Evolutionary conservation across 2,329 filamentous ascomycete genomes (phyloP).

Genomic region (Neospermospora avenae): DNA sequence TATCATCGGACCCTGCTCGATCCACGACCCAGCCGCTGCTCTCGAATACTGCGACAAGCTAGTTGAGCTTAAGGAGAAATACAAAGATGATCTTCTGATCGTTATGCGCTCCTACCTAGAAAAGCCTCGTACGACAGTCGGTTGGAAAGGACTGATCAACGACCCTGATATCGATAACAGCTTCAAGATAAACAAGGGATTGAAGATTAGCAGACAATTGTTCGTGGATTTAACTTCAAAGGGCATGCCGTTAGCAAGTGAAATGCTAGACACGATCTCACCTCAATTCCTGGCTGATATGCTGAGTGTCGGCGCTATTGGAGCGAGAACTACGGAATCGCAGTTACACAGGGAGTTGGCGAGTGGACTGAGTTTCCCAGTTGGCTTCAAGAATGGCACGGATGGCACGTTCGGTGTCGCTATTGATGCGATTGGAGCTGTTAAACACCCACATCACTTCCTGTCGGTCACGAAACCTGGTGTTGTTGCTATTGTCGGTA

Average conservation of each 20-base stretch:
- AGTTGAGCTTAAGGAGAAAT: slow-evolving; percentile 77
- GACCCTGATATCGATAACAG: slow-evolving; percentile 97
- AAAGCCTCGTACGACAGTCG: slow-evolving; percentile 96
- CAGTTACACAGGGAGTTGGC: slow-evolving; percentile 95
- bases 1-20: slow-evolving; percentile 92
- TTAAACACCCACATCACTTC: slow-evolving; percentile 92
- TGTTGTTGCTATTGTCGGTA: slow-evolving; percentile 91
- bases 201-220: slow-evolving; percentile 81
- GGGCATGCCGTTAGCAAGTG: slow-evolving; percentile 94
- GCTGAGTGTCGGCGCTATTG: slow-evolving; percentile 87
- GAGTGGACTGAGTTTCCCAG: slow-evolving; percentile 90
- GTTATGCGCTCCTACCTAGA: slow-evolving; percentile 98
- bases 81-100: slow-evolving; percentile 85
- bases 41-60: slow-evolving; percentile 90
- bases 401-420: slow-evolving; percentile 87
- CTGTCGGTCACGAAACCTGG: slow-evolving; percentile 96
- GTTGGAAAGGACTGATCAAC: slow-evolving; percentile 98
- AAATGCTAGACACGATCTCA: slow-evolving; percentile 98
- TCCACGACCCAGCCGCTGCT: slow-evolving; percentile 89
- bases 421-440: slow-evolving; percentile 92
- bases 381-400: slow-evolving; percentile 99
- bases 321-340: slow-evolving; percentile 93
- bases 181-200: slow-evolving; percentile 98
- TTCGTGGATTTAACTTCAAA: slow-evolving; percentile 88
- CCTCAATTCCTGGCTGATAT: slow-evolving; percentile 95